A percentile compares a stretch with the other conserved stretches of the same genome.
These are phyloP conservation scores for Taphrina pruni DNA, from an alignment of 1,139 yeast species.

Conservation along the genomic window DNA sequence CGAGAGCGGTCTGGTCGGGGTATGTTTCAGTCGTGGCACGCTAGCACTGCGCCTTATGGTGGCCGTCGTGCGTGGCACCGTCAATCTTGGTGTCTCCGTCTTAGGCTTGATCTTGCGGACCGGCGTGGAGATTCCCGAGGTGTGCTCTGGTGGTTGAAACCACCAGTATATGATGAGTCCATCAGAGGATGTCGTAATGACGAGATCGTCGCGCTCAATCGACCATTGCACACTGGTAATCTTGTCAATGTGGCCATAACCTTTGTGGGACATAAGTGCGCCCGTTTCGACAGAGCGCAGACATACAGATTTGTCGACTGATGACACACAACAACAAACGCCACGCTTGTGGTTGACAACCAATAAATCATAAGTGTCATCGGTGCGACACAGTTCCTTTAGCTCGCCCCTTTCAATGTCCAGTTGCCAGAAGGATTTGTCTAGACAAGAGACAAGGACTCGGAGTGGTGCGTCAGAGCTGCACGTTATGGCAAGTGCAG, in stretches of 20 bases:
- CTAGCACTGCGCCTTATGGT: conserved; percentile 14
- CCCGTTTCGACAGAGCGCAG: conserved; percentile 27
- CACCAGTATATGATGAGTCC: conserved; percentile 28
- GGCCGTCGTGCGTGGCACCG: conserved; percentile 1
- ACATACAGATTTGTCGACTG: conserved; percentile 18
- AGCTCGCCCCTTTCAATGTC: conserved; percentile 7
- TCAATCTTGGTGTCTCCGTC: conserved; percentile 3
- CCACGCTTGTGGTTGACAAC: conserved; percentile 1
- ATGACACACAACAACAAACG: conserved; percentile 24
- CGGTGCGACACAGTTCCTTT: conserved; percentile 20
- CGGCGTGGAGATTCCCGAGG: conserved; percentile 6
- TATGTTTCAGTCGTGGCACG: not conserved
- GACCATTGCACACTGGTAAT: conserved; percentile 30
- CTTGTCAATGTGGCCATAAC: conserved; percentile 25
- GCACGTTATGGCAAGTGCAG: conserved; percentile 13
- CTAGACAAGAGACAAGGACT: conserved; percentile 19
- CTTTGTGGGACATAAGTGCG: conserved; percentile 10
- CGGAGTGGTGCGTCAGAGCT: not conserved
- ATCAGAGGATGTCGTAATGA: conserved; percentile 19
- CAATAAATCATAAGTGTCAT: conserved; percentile 20
- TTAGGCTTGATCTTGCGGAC: conserved; percentile 23
- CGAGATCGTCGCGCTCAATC: not conserved
- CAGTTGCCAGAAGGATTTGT: conserved; percentile 13
- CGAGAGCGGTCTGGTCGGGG: conserved; percentile 24
- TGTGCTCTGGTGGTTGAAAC: conserved; percentile 5